Conservation (phyloP, 805 yeast genomes). For the Blastobotrys peoriensis region DNA sequence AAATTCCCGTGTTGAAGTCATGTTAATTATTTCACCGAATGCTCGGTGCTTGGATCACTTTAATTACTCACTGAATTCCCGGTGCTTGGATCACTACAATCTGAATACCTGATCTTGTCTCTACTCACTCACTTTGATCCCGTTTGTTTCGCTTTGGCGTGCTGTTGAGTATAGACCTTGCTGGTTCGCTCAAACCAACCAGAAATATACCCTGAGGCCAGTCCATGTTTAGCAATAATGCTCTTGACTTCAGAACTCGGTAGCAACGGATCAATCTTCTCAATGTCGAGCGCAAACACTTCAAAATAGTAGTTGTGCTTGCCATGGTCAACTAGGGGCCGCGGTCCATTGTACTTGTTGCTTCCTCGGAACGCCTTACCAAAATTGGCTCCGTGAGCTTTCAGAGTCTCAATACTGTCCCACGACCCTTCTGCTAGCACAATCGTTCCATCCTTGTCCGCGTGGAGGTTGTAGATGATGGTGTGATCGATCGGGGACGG, state of each 20-base stretch:
- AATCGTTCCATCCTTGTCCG: neutral
- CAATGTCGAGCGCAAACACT: conserved; percentile 12
- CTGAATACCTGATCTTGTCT: too few species aligned
- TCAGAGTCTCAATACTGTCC: neutral
- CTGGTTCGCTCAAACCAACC: neutral
- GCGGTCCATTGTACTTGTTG: conserved; percentile 16
- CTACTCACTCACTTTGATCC: too few species aligned
- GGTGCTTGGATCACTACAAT: too few species aligned
- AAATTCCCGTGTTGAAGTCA: too few species aligned
- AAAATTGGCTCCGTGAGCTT: conserved; percentile 3
- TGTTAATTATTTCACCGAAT: too few species aligned
- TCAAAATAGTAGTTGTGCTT: conserved; percentile 19
- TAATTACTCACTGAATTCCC: too few species aligned
- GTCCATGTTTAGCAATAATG: neutral
- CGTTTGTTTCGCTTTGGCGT: conserved; percentile 41
- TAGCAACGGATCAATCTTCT: neutral
- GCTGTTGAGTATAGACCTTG: neutral
- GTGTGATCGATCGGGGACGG: conserved; percentile 14
- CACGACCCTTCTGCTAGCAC: conserved; percentile 5
- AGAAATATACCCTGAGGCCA: neutral
- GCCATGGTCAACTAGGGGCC: conserved; percentile 17
- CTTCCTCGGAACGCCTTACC: conserved; percentile 14
- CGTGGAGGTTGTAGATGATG: conserved; percentile 9
- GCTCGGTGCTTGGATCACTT: too few species aligned
- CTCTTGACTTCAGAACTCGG: neutral